phyloP scores from a whole-genome alignment of 2,329 filamentous ascomycete species.

The Chaetomium olivaceum region DNA sequence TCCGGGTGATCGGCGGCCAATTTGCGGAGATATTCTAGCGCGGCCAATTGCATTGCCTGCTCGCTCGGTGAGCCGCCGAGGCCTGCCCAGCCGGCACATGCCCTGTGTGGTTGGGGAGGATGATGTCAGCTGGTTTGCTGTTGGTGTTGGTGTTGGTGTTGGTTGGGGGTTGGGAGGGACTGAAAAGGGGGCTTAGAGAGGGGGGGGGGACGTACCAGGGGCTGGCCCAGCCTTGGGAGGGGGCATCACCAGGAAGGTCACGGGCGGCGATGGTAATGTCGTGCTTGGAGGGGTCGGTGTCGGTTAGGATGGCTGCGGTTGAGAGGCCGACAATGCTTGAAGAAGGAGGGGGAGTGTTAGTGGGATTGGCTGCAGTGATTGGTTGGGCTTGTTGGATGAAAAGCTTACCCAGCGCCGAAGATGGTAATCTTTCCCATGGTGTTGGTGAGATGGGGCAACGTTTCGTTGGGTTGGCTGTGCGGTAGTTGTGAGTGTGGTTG shows the following conservation, averaged over 20 bases:
- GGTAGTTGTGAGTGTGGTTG: not conserved
- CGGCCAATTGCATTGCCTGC: slow-evolving; percentile 36
- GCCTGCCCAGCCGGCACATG: slow-evolving; percentile 36
- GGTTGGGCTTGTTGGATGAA: not conserved
- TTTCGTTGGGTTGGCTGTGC: not conserved
- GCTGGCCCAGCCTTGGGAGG: slow-evolving; percentile 36
- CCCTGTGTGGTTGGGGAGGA: slow-evolving; percentile 10
- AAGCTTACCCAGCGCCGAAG: slow-evolving; percentile 22
- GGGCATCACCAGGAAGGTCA: slow-evolving; percentile 37
- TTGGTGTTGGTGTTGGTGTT: not conserved
- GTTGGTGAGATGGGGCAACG: not conserved
- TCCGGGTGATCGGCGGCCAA: slow-evolving; percentile 25
- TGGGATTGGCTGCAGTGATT: not conserved
- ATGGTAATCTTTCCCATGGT: slow-evolving; percentile 26
- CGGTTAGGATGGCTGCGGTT: slow-evolving; percentile 35
- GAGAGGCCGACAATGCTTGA: slow-evolving; percentile 30
- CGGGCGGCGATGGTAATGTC: slow-evolving; percentile 39
- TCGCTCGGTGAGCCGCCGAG: slow-evolving; percentile 32
- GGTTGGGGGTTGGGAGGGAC: not conserved
- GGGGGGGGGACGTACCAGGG: slow-evolving; percentile 30
- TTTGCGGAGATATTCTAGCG: slow-evolving; percentile 20
- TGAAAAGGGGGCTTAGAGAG: not conserved
- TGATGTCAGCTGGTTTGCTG: not conserved
- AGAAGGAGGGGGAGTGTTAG: not conserved
- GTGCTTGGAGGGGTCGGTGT: slow-evolving; percentile 24